A percentile compares a stretch with the other conserved stretches of the same genome.
These are phyloP conservation scores for Karstenula rhodostoma DNA, from an alignment of 2,329 filamentous ascomycete genomes.

Conservation along the genomic window DNA sequence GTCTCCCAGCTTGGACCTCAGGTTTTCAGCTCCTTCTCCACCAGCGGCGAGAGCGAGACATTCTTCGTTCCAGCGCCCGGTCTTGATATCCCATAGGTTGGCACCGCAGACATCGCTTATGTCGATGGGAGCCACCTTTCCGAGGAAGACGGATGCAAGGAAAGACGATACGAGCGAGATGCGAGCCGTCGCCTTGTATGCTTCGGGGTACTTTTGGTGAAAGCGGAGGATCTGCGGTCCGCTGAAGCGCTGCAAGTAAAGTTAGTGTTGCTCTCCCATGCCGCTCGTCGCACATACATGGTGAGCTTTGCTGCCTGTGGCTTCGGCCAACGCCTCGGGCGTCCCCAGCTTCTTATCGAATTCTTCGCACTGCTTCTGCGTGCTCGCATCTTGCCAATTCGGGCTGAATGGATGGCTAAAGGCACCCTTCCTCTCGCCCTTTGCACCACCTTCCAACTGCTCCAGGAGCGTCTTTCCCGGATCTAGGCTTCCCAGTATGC, in stretches of 20 bases:
- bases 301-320: slow-evolving; percentile 91
- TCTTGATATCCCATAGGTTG: slow-evolving; percentile 92
- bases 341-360: slow-evolving; percentile 79
- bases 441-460: slow-evolving; percentile 65
- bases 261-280: slow-evolving; percentile 17
- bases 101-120: slow-evolving; percentile 95
- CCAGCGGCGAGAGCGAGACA: slow-evolving; percentile 80
- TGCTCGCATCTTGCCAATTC: slow-evolving; percentile 98
- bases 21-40: slow-evolving; percentile 65
- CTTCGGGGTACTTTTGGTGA: slow-evolving; percentile 77
- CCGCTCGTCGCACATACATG: slow-evolving; percentile 68
- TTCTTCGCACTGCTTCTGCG: slow-evolving; percentile 86
- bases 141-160: slow-evolving; percentile 88
- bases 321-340: slow-evolving; percentile 73
- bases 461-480: slow-evolving; percentile 69
- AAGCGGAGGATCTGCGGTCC: slow-evolving; percentile 96
- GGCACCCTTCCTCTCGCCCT: slow-evolving; percentile 59
- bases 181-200: slow-evolving; percentile 80
- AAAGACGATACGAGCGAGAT: slow-evolving; percentile 97
- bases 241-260: slow-evolving; percentile 78
- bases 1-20: slow-evolving; percentile 80
- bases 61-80: slow-evolving; percentile 74
- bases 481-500: slow-evolving; percentile 68
- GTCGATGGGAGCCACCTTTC: slow-evolving; percentile 85
- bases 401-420: slow-evolving; percentile 89